Percentiles rank a stretch among this genome's conserved stretches.
Conservation (phyloP, 2,329 filamentous ascomycete species). For the Phyllosticta citribraziliensis region DNA sequence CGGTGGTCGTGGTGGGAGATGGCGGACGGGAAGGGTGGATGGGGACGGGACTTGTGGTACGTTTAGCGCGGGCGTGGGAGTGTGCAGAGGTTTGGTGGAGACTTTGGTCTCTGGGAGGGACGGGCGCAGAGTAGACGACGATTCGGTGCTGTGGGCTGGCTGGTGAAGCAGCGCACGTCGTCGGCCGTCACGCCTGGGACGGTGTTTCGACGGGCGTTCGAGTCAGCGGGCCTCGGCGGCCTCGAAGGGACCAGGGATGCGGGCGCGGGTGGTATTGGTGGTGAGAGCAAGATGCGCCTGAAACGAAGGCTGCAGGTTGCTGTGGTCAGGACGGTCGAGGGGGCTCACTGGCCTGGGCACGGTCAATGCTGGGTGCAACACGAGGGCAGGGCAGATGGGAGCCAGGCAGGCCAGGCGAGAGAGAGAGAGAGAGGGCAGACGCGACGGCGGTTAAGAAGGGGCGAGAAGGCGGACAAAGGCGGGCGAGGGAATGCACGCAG, state of each 20-base stretch:
- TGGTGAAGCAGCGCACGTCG: background rate
- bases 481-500: conserved; percentile 1
- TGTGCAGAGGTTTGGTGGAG: background rate
- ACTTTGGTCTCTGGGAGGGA: background rate
- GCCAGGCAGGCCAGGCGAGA: background rate
- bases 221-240: conserved; percentile 9
- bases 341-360: conserved; percentile 4
- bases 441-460: conserved; percentile 3
- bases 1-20: background rate
- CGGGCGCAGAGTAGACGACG: background rate
- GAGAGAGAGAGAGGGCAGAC: background rate
- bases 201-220: background rate
- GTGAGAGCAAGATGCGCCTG: conserved; percentile 11
- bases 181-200: background rate
- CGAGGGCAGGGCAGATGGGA: background rate
- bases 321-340: background rate
- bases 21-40: background rate
- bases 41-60: background rate
- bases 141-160: too few species aligned
- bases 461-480: conserved; percentile 9
- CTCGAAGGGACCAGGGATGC: conserved; percentile 9
- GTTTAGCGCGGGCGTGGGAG: background rate
- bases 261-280: conserved; percentile 1
- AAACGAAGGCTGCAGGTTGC: conserved; percentile 10
- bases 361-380: conserved; percentile 10